A percentile compares a stretch with the other conserved stretches of the same genome.
Evolutionary conservation across 2,329 filamentous ascomycete genomes (phyloP).

Genomic region (Fusarium xyrophilum): DNA sequence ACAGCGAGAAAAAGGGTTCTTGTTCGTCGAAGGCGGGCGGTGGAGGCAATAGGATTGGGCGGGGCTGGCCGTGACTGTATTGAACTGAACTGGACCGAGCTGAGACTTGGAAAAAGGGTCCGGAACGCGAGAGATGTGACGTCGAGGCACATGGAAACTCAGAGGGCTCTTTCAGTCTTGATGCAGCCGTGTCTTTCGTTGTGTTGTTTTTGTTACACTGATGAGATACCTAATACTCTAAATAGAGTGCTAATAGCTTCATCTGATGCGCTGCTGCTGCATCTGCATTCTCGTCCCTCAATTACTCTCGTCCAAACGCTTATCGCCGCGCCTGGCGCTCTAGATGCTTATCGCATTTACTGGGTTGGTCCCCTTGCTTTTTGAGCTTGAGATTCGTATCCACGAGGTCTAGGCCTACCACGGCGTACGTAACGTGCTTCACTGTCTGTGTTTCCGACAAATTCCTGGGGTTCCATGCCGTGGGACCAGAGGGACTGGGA

Average conservation of each 20-base stretch:
- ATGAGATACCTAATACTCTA: background rate
- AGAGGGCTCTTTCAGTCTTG: slow-evolving; percentile 28
- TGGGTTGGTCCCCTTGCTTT: slow-evolving; percentile 3
- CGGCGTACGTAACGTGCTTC: slow-evolving; percentile 29
- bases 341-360: slow-evolving; percentile 6
- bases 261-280: background rate
- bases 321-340: slow-evolving; percentile 32
- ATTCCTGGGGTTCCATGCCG: slow-evolving; percentile 27
- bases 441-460: slow-evolving; percentile 14
- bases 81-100: slow-evolving; percentile 9
- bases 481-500: slow-evolving; percentile 21
- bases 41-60: slow-evolving; percentile 27
- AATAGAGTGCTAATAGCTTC: slow-evolving; percentile 17
- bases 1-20: slow-evolving; percentile 8
- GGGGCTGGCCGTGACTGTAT: slow-evolving; percentile 1
- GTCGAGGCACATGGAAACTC: slow-evolving; percentile 26
- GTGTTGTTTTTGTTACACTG: slow-evolving; percentile 1
- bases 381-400: slow-evolving; percentile 1
- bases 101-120: slow-evolving; percentile 5
- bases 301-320: slow-evolving; percentile 10
- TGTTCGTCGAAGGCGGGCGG: slow-evolving; percentile 40
- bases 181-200: slow-evolving; percentile 3
- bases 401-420: slow-evolving; percentile 23
- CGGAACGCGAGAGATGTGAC: slow-evolving; percentile 21
- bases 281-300: background rate